phyloP scores from a whole-genome alignment of 495 filamentous ascomycete genomes.

The Rusavskia elegans region DNA sequence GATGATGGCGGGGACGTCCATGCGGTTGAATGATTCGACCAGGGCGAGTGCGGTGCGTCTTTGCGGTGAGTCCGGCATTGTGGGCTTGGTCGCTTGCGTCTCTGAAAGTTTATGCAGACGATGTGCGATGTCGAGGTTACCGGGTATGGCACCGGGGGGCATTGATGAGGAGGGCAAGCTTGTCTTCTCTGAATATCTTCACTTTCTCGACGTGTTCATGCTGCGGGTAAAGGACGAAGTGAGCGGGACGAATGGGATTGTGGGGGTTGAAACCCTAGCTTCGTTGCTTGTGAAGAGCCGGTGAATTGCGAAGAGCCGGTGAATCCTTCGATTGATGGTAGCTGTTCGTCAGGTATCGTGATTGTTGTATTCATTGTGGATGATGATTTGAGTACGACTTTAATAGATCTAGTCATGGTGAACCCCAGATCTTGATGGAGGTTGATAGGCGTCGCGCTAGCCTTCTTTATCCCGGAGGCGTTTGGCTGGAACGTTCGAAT shows the following conservation, averaged over 20 bases:
- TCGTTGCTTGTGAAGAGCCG: not conserved
- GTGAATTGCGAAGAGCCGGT: not conserved
- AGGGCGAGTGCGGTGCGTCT: conserved; percentile 9
- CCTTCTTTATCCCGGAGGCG: not conserved
- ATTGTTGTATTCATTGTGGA: not conserved
- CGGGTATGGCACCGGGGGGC: not conserved
- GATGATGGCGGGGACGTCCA: conserved; percentile 14
- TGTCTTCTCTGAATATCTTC: not conserved
- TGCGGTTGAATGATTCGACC: conserved; percentile 13
- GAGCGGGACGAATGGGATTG: not conserved
- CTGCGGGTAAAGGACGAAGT: not conserved
- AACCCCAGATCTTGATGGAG: not conserved
- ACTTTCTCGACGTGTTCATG: not conserved
- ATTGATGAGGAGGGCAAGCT: not conserved
- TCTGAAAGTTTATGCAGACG: not conserved
- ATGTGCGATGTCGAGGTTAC: not conserved
- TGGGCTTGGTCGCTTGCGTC: not conserved
- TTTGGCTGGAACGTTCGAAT: not conserved
- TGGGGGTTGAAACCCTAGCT: not conserved
- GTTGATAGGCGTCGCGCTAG: not conserved
- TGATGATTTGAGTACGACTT: not conserved
- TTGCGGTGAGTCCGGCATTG: conserved; percentile 9
- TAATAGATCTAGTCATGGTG: not conserved
- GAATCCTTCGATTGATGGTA: not conserved
- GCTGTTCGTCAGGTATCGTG: not conserved